These are phyloP conservation scores for Torulaspora maleeae DNA, from an alignment of 805 yeast species.

Conservation along the genomic window DNA sequence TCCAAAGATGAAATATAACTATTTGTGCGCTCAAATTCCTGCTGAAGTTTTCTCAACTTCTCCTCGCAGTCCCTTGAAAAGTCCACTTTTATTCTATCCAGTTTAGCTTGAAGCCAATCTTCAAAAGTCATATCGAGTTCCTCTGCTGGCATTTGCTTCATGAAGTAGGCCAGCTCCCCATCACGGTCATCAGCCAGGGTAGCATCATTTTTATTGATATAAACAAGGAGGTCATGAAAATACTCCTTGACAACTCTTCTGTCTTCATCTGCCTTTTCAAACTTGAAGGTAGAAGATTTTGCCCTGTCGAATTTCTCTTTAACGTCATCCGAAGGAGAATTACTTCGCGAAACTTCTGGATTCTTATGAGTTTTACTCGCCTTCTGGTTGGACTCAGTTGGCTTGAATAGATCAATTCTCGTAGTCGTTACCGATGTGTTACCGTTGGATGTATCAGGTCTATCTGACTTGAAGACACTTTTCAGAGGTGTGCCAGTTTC, in stretches of 20 bases:
- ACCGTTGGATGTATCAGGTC: neutral
- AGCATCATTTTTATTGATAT: conserved; percentile 28
- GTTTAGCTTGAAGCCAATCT: conserved; percentile 58
- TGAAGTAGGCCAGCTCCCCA: conserved; percentile 59
- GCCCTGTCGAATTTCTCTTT: neutral
- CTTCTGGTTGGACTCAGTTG: neutral
- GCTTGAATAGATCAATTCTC: neutral
- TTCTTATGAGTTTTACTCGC: neutral
- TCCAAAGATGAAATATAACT: conserved; percentile 12
- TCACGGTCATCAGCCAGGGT: conserved; percentile 50
- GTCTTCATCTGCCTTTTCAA: conserved; percentile 10
- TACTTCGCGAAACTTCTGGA: neutral
- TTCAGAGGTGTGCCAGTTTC: conserved; percentile 14
- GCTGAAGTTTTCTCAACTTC: conserved; percentile 44
- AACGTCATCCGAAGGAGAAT: neutral
- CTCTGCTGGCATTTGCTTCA: conserved; percentile 62
- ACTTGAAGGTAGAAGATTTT: neutral
- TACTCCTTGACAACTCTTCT: conserved; percentile 20
- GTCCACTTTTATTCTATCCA: conserved; percentile 44
- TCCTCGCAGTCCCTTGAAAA: conserved; percentile 47
- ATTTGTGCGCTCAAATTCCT: conserved; percentile 17
- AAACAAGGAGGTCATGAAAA: conserved; percentile 26
- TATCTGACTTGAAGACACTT: neutral
- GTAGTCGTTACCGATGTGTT: neutral
- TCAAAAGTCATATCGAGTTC: conserved; percentile 66